Evolutionary conservation across 768 basidiomycete species (phyloP).

Genomic region (Vararia minispora): DNA sequence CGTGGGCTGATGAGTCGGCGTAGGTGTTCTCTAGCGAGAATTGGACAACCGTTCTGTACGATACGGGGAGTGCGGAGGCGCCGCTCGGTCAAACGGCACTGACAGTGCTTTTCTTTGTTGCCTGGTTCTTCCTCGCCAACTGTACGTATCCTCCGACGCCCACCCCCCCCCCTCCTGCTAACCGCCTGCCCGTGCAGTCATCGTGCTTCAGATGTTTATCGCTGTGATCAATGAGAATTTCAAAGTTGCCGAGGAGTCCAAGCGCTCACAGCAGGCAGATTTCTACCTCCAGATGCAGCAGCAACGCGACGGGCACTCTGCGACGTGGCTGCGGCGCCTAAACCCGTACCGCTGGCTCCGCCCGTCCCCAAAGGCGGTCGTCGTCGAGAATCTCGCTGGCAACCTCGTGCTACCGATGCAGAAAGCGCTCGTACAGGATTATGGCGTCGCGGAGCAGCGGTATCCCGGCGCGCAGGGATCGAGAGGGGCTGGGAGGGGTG

Average conservation of each 20-base stretch:
- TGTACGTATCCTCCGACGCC: no score
- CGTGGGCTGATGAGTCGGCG: no score
- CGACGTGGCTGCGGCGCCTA: constrained; percentile 59
- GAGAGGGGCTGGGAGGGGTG: constrained; percentile 21
- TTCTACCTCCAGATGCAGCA: constrained; percentile 53
- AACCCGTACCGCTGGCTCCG: constrained; percentile 87
- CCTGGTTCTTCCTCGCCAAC: constrained; percentile 88
- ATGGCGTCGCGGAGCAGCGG: constrained; percentile 28
- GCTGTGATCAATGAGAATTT: constrained; percentile 98
- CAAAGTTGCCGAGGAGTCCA: constrained; percentile 81
- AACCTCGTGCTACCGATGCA: constrained; percentile 72
- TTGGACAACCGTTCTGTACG: constrained; percentile 75
- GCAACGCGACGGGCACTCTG: constrained; percentile 31
- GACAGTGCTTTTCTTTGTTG: constrained; percentile 58
- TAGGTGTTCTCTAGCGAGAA: constrained; percentile 92
- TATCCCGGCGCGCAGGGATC: no score
- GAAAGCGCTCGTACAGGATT: constrained; percentile 59
- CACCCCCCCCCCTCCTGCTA: no score
- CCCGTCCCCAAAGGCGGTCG: constrained; percentile 60
- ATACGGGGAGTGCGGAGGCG: constrained; percentile 47
- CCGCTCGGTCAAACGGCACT: constrained; percentile 59
- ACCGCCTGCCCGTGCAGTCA: no score
- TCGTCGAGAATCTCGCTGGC: constrained; percentile 59
- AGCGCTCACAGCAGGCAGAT: constrained; percentile 70
- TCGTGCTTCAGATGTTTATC: constrained; percentile 91